phyloP scores from a whole-genome alignment of 805 yeast species.

The Priceomyces fermenticarens region DNA sequence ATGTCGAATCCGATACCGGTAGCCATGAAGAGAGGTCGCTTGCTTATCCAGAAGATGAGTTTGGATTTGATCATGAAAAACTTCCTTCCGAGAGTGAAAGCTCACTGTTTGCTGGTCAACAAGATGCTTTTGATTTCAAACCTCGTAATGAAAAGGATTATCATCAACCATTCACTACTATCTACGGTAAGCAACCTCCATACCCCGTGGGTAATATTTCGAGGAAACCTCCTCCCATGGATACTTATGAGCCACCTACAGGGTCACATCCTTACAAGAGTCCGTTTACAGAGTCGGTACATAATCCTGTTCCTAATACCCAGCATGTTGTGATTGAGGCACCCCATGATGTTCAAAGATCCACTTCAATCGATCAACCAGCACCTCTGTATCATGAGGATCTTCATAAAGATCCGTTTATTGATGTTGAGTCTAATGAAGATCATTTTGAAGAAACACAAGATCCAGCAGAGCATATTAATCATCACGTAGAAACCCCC shows the following conservation, averaged over 20 bases:
- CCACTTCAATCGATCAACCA: too few relatives aligned
- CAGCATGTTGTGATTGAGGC: too few relatives aligned
- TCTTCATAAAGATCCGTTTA: too few relatives aligned
- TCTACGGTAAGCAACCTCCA: too few relatives aligned
- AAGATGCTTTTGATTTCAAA: conserved; percentile 10
- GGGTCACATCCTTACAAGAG: neutral
- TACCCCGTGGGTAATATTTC: too few relatives aligned
- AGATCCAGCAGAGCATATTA: neutral
- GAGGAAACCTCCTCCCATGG: too few relatives aligned
- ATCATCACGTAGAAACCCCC: neutral
- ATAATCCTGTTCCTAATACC: too few relatives aligned
- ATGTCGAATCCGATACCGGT: conserved; percentile 8
- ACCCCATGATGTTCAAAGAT: too few relatives aligned
- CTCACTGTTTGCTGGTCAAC: conserved; percentile 7
- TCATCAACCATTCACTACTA: neutral
- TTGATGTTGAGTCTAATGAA: too few relatives aligned
- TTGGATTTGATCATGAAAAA: conserved; percentile 7
- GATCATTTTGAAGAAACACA: neutral
- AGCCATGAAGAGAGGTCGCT: neutral
- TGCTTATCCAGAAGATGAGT: conserved; percentile 3
- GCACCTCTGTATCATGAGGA: too few relatives aligned
- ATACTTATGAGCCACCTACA: too few relatives aligned
- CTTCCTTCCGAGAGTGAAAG: conserved; percentile 6
- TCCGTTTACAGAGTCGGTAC: neutral
- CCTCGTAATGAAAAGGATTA: conserved; percentile 1